Evolutionary conservation across 2,329 filamentous ascomycete species (phyloP).

Genomic region (Alternaria viburni): DNA sequence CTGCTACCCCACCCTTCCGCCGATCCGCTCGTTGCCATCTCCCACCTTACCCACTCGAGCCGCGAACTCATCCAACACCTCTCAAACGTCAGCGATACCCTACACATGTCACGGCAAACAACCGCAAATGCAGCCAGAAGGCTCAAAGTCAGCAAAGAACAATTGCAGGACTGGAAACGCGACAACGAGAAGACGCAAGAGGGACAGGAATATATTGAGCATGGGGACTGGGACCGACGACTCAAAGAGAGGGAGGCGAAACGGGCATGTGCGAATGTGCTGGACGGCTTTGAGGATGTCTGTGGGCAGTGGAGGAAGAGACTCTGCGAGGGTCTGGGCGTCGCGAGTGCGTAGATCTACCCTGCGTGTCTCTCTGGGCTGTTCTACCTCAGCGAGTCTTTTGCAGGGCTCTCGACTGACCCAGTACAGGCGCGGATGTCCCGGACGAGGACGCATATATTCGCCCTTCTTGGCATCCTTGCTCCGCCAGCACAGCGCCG

Average conservation of each 20-base stretch:
- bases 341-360: constrained; percentile 41
- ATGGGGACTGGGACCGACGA: constrained; percentile 81
- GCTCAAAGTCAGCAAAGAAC: constrained; percentile 80
- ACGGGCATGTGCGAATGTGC: constrained; percentile 82
- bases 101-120: constrained; percentile 93
- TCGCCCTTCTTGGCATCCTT: neutral
- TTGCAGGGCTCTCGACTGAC: neutral
- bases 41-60: constrained; percentile 70
- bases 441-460: neutral
- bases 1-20: constrained; percentile 70
- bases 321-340: constrained; percentile 59
- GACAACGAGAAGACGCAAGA: constrained; percentile 85
- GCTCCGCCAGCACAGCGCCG: neutral
- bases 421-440: neutral
- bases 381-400: neutral
- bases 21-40: constrained; percentile 69
- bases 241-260: constrained; percentile 81
- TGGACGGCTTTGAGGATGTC: constrained; percentile 89
- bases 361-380: neutral
- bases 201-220: constrained; percentile 79
- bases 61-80: constrained; percentile 78
- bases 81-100: constrained; percentile 83
- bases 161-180: constrained; percentile 81
- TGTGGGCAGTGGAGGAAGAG: constrained; percentile 84
- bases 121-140: constrained; percentile 81